phyloP scores from a whole-genome alignment of 805 yeast species.

The Teunomyces panamensis region DNA sequence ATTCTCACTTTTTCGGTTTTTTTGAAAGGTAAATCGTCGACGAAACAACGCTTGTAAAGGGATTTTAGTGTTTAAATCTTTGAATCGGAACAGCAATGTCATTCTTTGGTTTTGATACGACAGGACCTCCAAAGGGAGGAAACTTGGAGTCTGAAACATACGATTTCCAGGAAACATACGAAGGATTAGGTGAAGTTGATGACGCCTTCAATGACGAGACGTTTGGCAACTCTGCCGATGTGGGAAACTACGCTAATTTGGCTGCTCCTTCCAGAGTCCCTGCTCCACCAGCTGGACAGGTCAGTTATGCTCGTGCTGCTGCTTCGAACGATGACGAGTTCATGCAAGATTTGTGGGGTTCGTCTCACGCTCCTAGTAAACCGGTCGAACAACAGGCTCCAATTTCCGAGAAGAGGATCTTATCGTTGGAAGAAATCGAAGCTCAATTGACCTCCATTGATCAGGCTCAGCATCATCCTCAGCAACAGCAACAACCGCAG shows the following conservation, averaged over 20 bases:
- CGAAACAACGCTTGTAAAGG: not conserved
- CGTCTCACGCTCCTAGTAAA: constrained; percentile 25
- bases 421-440: constrained; percentile 82
- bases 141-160: constrained; percentile 25
- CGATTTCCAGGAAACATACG: constrained; percentile 83
- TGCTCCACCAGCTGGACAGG: constrained; percentile 23
- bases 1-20: not conserved
- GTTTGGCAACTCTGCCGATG: constrained; percentile 62
- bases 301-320: constrained; percentile 43
- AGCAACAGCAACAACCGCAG: constrained; percentile 20
- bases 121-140: constrained; percentile 31
- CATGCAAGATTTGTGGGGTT: constrained; percentile 46
- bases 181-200: constrained; percentile 74
- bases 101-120: constrained; percentile 62
- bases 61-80: no score
- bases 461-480: constrained; percentile 20
- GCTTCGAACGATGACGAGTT: constrained; percentile 42
- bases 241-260: constrained; percentile 15
- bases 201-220: constrained; percentile 82
- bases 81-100: constrained; percentile 45
- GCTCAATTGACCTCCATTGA: constrained; percentile 61
- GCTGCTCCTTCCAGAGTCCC: constrained; percentile 7
- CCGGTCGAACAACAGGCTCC: constrained; percentile 33
- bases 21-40: not conserved
- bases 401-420: constrained; percentile 44